Conservation (phyloP, 2,329 filamentous ascomycete genomes). For the Diaporthe citri region DNA sequence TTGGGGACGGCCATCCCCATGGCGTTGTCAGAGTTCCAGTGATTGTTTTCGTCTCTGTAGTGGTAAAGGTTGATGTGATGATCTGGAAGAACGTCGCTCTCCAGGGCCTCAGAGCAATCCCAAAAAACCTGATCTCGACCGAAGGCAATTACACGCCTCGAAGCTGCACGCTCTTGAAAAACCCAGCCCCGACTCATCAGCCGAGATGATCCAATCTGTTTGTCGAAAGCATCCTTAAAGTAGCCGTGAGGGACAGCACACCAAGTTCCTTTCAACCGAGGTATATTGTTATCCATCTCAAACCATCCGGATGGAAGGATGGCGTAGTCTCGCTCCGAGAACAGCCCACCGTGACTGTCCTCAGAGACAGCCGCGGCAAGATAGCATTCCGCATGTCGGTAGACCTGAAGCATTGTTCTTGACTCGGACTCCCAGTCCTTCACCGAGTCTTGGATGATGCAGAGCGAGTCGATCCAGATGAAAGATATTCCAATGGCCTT, state of each 20-base stretch:
- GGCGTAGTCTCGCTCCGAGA: neutral
- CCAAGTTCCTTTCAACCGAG: neutral
- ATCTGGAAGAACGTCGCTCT: neutral
- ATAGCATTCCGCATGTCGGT: neutral
- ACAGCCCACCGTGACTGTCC: neutral
- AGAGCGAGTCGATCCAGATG: neutral
- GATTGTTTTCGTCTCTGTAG: too few relatives aligned
- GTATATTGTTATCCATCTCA: neutral
- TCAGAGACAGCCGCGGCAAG: neutral
- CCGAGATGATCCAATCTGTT: neutral
- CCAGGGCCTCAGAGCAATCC: neutral
- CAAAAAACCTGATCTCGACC: neutral
- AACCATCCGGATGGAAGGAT: neutral
- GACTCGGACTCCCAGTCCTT: neutral
- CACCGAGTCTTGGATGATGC: neutral
- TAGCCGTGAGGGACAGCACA: neutral
- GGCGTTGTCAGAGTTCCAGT: too few relatives aligned
- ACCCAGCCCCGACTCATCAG: neutral
- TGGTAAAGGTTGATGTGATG: neutral
- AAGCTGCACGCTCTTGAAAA: neutral
- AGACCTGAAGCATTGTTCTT: neutral
- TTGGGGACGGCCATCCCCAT: neutral
- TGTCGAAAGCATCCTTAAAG: neutral
- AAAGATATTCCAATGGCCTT: neutral
- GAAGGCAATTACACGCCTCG: neutral